Percentiles rank a stretch among this genome's conserved stretches.
These are phyloP conservation scores for Singerocomus rubriflavus DNA, from an alignment of 1,284 basidiomycete species.

Conservation along the genomic window DNA sequence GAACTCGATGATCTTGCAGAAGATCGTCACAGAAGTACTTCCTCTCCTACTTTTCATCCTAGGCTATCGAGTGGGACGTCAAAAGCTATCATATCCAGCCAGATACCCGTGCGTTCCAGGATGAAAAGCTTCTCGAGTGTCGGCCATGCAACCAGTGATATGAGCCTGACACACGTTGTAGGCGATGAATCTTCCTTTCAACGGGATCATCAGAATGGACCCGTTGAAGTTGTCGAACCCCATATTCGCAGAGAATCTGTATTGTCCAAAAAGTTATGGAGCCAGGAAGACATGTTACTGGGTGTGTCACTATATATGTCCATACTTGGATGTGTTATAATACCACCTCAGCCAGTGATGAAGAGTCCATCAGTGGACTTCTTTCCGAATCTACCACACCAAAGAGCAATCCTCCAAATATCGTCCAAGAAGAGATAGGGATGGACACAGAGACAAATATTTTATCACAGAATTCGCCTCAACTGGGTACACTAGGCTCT, in stretches of 20 bases:
- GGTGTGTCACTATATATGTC: constrained; percentile 29
- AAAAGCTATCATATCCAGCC: constrained; percentile 31
- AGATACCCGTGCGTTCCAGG: constrained; percentile 46
- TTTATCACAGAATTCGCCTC: constrained; percentile 23
- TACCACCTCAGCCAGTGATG: constrained; percentile 37
- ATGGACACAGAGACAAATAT: constrained; percentile 31
- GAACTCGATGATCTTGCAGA: constrained; percentile 38
- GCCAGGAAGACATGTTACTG: constrained; percentile 31
- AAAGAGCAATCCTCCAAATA: constrained; percentile 19
- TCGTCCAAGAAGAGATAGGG: constrained; percentile 18
- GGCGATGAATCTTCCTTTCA: constrained; percentile 21
- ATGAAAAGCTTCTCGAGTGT: constrained; percentile 19
- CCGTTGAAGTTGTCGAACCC: constrained; percentile 32
- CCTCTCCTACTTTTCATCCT: constrained; percentile 24
- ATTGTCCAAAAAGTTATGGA: constrained; percentile 19
- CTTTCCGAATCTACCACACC: constrained; percentile 27
- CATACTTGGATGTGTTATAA: constrained; percentile 4
- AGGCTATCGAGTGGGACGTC: constrained; percentile 28
- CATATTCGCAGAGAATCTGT: constrained; percentile 28
- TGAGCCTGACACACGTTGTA: constrained; percentile 28
- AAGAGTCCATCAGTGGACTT: constrained; percentile 29
- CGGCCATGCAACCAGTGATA: constrained; percentile 22
- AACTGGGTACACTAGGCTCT: not conserved
- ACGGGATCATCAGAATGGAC: constrained; percentile 31
- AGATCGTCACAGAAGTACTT: constrained; percentile 16